Conservation (phyloP, 129 eudicot species). For the Gnaphalium uliginosum region DNA sequence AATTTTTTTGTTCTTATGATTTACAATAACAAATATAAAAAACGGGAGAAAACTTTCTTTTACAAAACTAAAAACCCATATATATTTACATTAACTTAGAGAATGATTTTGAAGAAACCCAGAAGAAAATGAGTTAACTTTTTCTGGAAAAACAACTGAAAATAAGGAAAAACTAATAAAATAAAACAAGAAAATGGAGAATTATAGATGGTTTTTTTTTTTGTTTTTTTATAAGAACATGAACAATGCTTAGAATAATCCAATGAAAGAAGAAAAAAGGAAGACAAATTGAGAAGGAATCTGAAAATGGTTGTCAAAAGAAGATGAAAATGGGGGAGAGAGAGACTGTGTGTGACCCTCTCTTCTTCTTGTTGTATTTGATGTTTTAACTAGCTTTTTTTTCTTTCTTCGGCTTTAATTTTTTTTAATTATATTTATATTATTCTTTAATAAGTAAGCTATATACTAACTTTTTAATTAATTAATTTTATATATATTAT, state of each 20-base stretch:
- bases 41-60: not conserved
- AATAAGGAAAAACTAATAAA: not conserved
- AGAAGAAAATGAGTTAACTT: conserved; percentile 7
- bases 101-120: not conserved
- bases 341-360: conserved; percentile 22
- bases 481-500: not conserved
- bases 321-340: conserved; percentile 16
- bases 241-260: not conserved
- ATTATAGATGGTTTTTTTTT: not conserved
- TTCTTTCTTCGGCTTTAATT: not conserved
- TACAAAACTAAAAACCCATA: not conserved
- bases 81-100: conserved; percentile 1
- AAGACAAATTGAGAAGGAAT: conserved; percentile 13
- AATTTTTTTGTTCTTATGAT: conserved; percentile 10
- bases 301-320: conserved; percentile 21
- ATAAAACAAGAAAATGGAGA: not conserved
- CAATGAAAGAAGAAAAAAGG: conserved; percentile 1
- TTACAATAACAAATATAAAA: conserved; percentile 13
- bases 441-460: not conserved
- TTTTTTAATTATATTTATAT: not conserved
- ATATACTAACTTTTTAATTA: not conserved
- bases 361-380: conserved; percentile 16
- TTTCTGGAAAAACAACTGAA: not conserved
- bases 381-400: conserved; percentile 10
- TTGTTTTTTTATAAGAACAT: not conserved